A percentile compares a stretch with the other conserved stretches of the same genome.
phyloP scores from a whole-genome alignment of 2,329 filamentous ascomycete species.

The Pseudocercospora fuligena region DNA sequence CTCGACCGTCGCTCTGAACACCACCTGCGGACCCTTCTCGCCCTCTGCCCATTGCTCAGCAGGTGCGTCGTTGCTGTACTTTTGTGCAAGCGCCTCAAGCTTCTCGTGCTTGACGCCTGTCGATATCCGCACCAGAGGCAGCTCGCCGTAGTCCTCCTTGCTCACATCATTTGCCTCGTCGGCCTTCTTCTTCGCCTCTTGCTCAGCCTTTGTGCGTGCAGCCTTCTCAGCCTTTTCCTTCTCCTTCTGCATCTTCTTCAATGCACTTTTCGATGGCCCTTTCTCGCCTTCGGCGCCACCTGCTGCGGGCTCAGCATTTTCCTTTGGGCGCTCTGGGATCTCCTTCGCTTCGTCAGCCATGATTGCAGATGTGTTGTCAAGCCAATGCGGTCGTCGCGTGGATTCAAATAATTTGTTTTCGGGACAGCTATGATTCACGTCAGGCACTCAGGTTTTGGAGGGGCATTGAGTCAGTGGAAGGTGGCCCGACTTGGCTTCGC shows the following conservation, averaged over 20 bases:
- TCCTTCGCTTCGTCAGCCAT: slow-evolving; percentile 34
- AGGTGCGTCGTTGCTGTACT: slow-evolving; percentile 52
- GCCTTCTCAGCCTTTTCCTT: slow-evolving; percentile 82
- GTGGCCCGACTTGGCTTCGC: background rate
- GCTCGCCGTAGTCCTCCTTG: slow-evolving; percentile 79
- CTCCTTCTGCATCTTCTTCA: slow-evolving; percentile 87
- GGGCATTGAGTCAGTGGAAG: background rate
- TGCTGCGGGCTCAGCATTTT: slow-evolving; percentile 27
- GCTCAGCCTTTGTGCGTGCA: slow-evolving; percentile 68
- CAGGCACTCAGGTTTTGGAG: background rate
- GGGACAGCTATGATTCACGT: background rate
- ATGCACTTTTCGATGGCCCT: slow-evolving; percentile 73
- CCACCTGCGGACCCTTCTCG: slow-evolving; percentile 59
- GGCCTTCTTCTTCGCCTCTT: slow-evolving; percentile 68
- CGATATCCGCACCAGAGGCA: slow-evolving; percentile 55
- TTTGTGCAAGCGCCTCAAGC: slow-evolving; percentile 66
- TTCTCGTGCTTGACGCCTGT: slow-evolving; percentile 60
- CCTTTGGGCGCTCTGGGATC: slow-evolving; percentile 40
- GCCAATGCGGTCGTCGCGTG: background rate
- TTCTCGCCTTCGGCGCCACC: slow-evolving; percentile 39
- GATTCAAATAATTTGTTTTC: background rate
- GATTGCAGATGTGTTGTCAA: background rate
- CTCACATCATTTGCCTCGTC: slow-evolving; percentile 68
- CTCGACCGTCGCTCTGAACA: slow-evolving; percentile 80
- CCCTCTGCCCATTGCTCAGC: slow-evolving; percentile 32